Evolutionary conservation across 148 eudicot species (phyloP).

Genomic region (Rhododendron molle): DNA sequence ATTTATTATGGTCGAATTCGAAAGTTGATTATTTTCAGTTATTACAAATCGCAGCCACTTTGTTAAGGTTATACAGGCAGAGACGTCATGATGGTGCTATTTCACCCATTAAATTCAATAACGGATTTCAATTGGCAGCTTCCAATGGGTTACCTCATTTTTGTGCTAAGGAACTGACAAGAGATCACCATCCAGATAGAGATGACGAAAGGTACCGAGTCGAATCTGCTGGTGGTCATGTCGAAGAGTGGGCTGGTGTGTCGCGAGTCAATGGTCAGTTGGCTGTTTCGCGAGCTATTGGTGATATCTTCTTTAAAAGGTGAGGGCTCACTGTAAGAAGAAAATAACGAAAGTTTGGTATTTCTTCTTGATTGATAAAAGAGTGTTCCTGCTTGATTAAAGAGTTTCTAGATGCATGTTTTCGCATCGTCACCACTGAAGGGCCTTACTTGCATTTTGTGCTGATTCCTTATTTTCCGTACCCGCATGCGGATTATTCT

Average conservation of each 20-base stretch:
- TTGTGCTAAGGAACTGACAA: constrained; percentile 78
- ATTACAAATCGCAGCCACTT: constrained; percentile 63
- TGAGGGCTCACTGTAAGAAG: constrained; percentile 17
- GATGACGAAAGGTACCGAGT: constrained; percentile 82
- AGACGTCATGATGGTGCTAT: constrained; percentile 47
- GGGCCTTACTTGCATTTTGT: neutral
- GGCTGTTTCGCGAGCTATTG: constrained; percentile 96
- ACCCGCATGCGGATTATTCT: neutral
- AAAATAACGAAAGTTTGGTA: neutral
- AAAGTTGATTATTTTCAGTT: constrained; percentile 13
- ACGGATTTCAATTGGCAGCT: constrained; percentile 45
- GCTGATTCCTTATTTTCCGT: neutral
- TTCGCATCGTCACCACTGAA: neutral
- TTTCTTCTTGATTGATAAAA: constrained; percentile 7
- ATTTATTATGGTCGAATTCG: neutral
- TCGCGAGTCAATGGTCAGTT: constrained; percentile 88
- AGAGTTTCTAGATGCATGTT: neutral
- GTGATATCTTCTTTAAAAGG: constrained; percentile 88
- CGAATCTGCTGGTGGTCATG: constrained; percentile 86
- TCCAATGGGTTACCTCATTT: constrained; percentile 54
- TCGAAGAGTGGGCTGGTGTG: constrained; percentile 86
- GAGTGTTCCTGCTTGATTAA: neutral
- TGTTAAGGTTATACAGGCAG: constrained; percentile 59
- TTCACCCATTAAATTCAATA: constrained; percentile 48
- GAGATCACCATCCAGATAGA: constrained; percentile 94